phyloP scores from a whole-genome alignment of 495 filamentous ascomycete genomes.

The Lasiosphaeria ovina region DNA sequence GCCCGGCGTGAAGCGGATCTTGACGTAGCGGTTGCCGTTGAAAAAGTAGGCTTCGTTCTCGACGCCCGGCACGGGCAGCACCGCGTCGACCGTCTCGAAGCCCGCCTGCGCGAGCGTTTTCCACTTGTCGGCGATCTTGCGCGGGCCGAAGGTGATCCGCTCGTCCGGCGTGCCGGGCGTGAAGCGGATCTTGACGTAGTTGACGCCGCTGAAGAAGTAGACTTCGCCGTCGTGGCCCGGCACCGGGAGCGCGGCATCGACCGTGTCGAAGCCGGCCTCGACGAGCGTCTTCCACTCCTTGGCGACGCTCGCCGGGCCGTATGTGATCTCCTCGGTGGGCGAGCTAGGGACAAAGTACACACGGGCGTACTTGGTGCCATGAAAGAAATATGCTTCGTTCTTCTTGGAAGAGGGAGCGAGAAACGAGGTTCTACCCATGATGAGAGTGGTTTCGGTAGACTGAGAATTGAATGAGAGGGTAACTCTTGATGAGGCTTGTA shows the following conservation, averaged over 20 bases:
- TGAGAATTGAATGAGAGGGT: too few species aligned
- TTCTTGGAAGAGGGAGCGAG: too few species aligned
- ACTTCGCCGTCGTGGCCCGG: slow-evolving; percentile 3
- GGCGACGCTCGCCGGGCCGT: slow-evolving; percentile 1
- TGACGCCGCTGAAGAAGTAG: slow-evolving; percentile 3
- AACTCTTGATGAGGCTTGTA: too few species aligned
- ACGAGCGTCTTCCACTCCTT: slow-evolving; percentile 12
- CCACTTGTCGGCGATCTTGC: too few species aligned
- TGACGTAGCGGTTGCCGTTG: slow-evolving; percentile 15
- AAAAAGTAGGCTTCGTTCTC: slow-evolving; percentile 14
- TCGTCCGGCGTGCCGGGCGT: too few species aligned
- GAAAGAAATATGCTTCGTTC: slow-evolving; percentile 14
- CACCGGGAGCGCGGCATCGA: slow-evolving; percentile 7
- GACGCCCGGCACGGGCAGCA: too few species aligned
- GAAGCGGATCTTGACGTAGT: too few species aligned
- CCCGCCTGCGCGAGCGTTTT: too few species aligned
- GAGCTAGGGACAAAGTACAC: not conserved
- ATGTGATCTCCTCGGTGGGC: slow-evolving; percentile 4
- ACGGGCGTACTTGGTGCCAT: slow-evolving; percentile 5
- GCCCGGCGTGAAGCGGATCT: slow-evolving; percentile 9
- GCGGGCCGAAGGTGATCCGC: too few species aligned
- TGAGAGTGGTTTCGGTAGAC: too few species aligned
- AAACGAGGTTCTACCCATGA: too few species aligned
- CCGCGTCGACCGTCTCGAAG: too few species aligned
- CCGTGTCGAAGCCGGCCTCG: slow-evolving; percentile 4